Base-by-base conservation (phyloP, 1,139 yeast genomes). In the Diutina ranongensis region DNA sequence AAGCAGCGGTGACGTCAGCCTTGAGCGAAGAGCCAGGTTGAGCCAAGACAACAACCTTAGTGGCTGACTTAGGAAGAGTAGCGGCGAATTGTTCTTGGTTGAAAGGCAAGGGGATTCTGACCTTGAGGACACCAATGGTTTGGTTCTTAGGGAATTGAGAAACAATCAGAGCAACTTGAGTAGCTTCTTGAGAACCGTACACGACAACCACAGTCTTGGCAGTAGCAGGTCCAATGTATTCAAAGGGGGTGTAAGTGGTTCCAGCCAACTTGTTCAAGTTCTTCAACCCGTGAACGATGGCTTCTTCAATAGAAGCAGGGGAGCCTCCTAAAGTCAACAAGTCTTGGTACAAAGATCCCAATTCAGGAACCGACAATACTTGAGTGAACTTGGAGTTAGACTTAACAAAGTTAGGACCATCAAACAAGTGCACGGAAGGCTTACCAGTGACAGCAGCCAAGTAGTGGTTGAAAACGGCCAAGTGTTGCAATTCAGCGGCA, bases 91-190 rank as follows among this genome's bases (percentile, higher is more conserved):
- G 76, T 38, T 68, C 69, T 40, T 75, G 70, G 54, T 78, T 78
- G 60, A 88, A 83, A 47, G 95, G 92, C 47, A 83, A 67, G 48
- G 95, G 94, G 46, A 86, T 76, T 61, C 96, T 77, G 46, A 83
- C 78, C 49, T 81, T 73, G 48, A 89, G 62, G 46, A 82, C 74
- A 50, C 94, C 97, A 44, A 77, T 69, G 18, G 58, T 52, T 16
- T 57, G 52, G 4, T 67, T 53, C 4, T 31, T 9, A 15, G 34
- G 15, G 22, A 69, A 59, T 32, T 61, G 61, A 33, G 57, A 52
- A 46, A 80, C 65, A 33, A 75, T 68, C 42, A 67, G 63, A 40
- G 73, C 55, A 40, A 85, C 71, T 51, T 78, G 65, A 45, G 76
- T 69, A 16, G 82, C 64, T 57, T 82, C 92, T 44, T 76, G 66